These are phyloP conservation scores for Starmerella khaoyaiensis DNA, from an alignment of 805 yeast species.

Conservation along the genomic window DNA sequence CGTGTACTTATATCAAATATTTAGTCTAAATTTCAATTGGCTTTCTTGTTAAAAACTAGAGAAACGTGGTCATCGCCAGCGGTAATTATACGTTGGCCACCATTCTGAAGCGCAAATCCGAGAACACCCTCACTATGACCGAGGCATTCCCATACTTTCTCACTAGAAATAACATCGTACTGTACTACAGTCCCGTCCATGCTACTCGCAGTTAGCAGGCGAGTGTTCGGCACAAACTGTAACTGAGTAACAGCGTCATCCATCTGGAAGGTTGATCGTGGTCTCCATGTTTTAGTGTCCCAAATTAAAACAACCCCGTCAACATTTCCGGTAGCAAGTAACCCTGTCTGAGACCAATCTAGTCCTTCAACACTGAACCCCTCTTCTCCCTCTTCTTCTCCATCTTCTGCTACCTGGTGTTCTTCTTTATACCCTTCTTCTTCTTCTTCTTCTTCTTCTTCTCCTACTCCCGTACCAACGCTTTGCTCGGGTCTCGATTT, in stretches of 20 bases:
- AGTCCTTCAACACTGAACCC: constrained; percentile 70
- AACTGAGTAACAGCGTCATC: constrained; percentile 81
- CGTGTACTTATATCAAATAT: neutral
- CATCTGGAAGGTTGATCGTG: constrained; percentile 54
- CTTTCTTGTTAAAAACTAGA: constrained; percentile 43
- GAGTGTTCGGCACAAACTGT: constrained; percentile 40
- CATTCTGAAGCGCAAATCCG: constrained; percentile 59
- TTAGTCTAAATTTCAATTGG: neutral
- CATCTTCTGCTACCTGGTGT: constrained; percentile 32
- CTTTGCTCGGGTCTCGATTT: neutral
- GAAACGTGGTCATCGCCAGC: constrained; percentile 98
- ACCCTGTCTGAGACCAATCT: constrained; percentile 55
- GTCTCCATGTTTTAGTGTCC: constrained; percentile 76
- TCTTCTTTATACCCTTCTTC: too few relatives aligned
- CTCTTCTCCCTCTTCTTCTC: constrained; percentile 30
- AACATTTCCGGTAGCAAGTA: constrained; percentile 80
- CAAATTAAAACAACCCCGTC: constrained; percentile 74
- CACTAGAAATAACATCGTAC: constrained; percentile 84
- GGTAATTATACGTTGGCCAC: constrained; percentile 60
- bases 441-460: constrained; percentile 23
- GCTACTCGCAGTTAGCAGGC: constrained; percentile 49
- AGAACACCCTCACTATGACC: constrained; percentile 94
- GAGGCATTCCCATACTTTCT: constrained; percentile 58
- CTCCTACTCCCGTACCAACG: constrained; percentile 27
- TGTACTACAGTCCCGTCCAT: constrained; percentile 78